These are phyloP conservation scores for Xylaria bambusicola DNA, from an alignment of 495 filamentous ascomycete species.

Conservation along the genomic window DNA sequence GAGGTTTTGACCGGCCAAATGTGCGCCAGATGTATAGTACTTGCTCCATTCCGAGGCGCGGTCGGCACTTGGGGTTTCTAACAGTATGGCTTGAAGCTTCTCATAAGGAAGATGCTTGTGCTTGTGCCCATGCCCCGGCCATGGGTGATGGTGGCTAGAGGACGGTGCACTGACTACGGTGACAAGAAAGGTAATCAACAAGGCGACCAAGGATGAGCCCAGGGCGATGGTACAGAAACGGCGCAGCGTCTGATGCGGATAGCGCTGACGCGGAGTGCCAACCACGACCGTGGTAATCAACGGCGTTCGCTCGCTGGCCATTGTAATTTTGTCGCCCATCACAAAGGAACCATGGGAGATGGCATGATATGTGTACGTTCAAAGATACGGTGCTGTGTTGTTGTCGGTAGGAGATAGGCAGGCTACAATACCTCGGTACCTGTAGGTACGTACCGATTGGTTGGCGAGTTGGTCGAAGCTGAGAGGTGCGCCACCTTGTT, in stretches of 20 bases:
- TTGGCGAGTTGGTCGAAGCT: no score
- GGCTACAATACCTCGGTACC: neutral
- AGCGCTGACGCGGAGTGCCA: constrained; percentile 57
- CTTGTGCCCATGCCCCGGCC: constrained; percentile 43
- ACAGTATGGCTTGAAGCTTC: constrained; percentile 69
- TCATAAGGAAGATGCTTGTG: constrained; percentile 54
- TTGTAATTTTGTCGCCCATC: constrained; percentile 29
- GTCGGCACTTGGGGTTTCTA: constrained; percentile 67
- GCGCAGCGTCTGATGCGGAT: constrained; percentile 67
- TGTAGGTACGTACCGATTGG: neutral
- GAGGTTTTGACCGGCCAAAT: constrained; percentile 86
- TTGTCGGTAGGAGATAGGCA: no score
- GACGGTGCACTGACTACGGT: constrained; percentile 50
- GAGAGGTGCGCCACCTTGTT: neutral
- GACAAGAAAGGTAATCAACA: constrained; percentile 63
- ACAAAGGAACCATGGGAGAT: neutral
- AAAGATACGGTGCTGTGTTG: no score
- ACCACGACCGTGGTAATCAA: constrained; percentile 61
- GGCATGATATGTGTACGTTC: neutral
- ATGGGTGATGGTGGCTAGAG: constrained; percentile 42
- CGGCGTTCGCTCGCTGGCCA: constrained; percentile 62
- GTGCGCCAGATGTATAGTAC: constrained; percentile 88
- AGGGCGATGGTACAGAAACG: constrained; percentile 72
- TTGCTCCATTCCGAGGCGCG: constrained; percentile 79
- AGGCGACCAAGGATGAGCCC: constrained; percentile 54